phyloP scores from a whole-genome alignment of 169 alveolate species.

The Eimeria acervulina region DNA sequence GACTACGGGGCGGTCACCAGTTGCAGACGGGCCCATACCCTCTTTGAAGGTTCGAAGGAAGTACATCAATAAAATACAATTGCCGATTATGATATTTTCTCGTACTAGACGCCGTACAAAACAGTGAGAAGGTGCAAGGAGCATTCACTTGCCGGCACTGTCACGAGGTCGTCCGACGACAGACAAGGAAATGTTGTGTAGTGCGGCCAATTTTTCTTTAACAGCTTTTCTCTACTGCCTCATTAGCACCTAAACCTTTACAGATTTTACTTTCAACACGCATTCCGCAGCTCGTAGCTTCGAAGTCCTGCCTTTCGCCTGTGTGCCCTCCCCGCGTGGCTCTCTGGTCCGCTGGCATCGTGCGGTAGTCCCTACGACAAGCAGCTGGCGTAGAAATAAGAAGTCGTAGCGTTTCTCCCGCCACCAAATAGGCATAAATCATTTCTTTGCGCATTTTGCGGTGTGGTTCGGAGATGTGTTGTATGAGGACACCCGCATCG shows the following conservation, averaged over 20 bases:
- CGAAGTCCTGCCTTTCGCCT: background rate
- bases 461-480: background rate
- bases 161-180: conserved; percentile 21
- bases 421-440: background rate
- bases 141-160: background rate
- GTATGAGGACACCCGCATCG: background rate
- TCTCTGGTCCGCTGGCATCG: conserved; percentile 7
- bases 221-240: background rate
- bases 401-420: background rate
- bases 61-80: background rate
- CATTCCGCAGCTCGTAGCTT: background rate
- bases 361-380: background rate
- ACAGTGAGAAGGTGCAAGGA: conserved; percentile 14
- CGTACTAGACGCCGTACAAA: background rate
- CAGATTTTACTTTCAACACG: background rate
- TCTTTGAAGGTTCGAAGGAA: background rate
- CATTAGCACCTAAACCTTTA: background rate
- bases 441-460: background rate
- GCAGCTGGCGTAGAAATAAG: background rate
- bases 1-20: conserved; percentile 59
- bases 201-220: background rate
- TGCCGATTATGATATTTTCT: background rate
- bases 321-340: conserved; percentile 48
- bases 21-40: background rate
- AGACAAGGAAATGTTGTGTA: conserved; percentile 2